A percentile compares a stretch with the other conserved stretches of the same genome.
These are phyloP conservation scores for Rhynchospora tenuis DNA, from an alignment of 176 grass and related monocot species.

Conservation along the genomic window DNA sequence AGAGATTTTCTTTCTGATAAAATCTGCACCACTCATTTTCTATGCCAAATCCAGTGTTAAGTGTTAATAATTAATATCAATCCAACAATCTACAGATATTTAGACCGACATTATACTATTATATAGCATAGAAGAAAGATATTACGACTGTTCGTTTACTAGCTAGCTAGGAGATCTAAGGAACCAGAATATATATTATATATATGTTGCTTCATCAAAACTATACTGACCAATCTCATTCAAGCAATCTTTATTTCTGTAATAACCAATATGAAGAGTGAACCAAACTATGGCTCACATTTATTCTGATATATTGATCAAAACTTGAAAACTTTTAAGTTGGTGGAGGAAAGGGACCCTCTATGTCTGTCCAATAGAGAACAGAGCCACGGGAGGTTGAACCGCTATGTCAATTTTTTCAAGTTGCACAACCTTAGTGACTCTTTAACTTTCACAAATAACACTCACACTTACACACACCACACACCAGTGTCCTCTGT, in stretches of 20 bases:
- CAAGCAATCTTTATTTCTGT: too few relatives aligned
- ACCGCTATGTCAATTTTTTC: not conserved
- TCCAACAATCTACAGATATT: not conserved
- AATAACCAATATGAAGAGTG: too few relatives aligned
- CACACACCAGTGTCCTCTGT: conserved; percentile 6
- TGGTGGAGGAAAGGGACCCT: not conserved
- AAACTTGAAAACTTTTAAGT: not conserved
- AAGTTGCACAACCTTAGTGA: not conserved
- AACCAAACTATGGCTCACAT: too few relatives aligned
- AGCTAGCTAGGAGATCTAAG: too few relatives aligned
- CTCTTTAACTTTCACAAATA: not conserved
- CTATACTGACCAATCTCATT: too few relatives aligned
- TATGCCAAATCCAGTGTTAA: conserved; percentile 4
- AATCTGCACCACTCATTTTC: not conserved
- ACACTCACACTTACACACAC: not conserved
- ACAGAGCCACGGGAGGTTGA: conserved; percentile 6
- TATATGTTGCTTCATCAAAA: too few relatives aligned
- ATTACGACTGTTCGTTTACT: not conserved
- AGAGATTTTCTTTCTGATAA: not conserved
- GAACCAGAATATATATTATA: too few relatives aligned
- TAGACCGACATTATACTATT: not conserved
- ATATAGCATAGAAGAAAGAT: not conserved
- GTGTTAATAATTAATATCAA: not conserved
- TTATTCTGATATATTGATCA: too few relatives aligned
- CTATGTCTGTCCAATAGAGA: not conserved